Conservation (phyloP, 495 filamentous ascomycete species). For the Hypoxylon intermedium region DNA sequence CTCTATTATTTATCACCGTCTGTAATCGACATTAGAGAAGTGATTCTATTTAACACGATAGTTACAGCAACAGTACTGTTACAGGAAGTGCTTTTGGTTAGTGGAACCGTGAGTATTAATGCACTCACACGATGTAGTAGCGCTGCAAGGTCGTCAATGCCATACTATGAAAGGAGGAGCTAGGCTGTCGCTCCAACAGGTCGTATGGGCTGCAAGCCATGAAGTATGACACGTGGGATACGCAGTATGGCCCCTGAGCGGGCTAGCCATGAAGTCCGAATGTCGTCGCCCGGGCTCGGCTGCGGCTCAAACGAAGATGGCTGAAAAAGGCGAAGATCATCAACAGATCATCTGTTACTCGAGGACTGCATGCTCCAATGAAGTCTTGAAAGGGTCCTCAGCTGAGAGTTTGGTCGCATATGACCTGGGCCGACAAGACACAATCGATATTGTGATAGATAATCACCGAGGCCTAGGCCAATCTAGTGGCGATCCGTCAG, state of each 20-base stretch:
- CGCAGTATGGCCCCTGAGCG: slow-evolving; percentile 23
- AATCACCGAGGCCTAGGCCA: slow-evolving; percentile 22
- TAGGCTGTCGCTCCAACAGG: slow-evolving; percentile 11
- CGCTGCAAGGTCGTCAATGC: too few species aligned
- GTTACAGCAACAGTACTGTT: too few species aligned
- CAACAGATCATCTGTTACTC: slow-evolving; percentile 34
- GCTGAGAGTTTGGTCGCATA: slow-evolving; percentile 34
- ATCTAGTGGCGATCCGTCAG: slow-evolving; percentile 20
- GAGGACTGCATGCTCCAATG: slow-evolving; percentile 29
- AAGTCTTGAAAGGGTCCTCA: slow-evolving; percentile 11
- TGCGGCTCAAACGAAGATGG: slow-evolving; percentile 34
- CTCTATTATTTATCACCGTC: too few species aligned
- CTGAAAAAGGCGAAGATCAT: slow-evolving; percentile 35
- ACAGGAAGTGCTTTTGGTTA: too few species aligned
- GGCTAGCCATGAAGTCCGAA: slow-evolving; percentile 24
- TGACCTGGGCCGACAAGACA: slow-evolving; percentile 12
- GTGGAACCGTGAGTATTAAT: too few species aligned
- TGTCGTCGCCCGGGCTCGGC: slow-evolving; percentile 37
- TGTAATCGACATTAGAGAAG: too few species aligned
- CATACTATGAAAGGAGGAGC: slow-evolving; percentile 10
- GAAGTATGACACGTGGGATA: slow-evolving; percentile 31
- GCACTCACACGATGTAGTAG: too few species aligned
- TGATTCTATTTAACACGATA: too few species aligned
- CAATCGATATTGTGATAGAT: slow-evolving; percentile 20
- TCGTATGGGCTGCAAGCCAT: background rate